Conservation (phyloP, 192 early-diverging fungal species). For the Coemansia sp. region DNA sequence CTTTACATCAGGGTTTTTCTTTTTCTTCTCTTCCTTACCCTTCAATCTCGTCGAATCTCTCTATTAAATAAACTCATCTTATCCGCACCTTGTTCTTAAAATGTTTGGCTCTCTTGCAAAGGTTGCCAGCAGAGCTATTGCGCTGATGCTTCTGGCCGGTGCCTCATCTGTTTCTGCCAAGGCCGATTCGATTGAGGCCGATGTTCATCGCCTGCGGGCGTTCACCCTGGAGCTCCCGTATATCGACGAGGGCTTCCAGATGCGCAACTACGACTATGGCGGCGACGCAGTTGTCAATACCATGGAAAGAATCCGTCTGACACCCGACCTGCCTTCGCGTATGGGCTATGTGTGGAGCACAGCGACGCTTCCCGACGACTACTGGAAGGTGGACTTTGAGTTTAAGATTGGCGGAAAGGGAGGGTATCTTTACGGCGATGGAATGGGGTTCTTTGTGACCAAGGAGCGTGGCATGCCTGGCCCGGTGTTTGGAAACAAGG, state of each 20-base stretch:
- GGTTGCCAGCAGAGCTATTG: slow-evolving; percentile 23
- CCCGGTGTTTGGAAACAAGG: slow-evolving; percentile 85
- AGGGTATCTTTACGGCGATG: slow-evolving; percentile 85
- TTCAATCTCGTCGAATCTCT: not conserved
- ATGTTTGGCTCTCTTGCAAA: slow-evolving; percentile 45
- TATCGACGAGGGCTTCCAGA: slow-evolving; percentile 72
- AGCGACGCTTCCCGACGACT: slow-evolving; percentile 31
- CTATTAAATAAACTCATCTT: not conserved
- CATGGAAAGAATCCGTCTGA: slow-evolving; percentile 82
- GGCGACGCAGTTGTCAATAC: slow-evolving; percentile 90
- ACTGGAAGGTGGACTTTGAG: slow-evolving; percentile 85
- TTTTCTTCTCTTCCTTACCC: not conserved
- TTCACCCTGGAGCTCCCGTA: slow-evolving; percentile 45
- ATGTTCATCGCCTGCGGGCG: slow-evolving; percentile 36
- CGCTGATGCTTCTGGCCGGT: slow-evolving; percentile 17
- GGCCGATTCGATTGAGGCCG: slow-evolving; percentile 33
- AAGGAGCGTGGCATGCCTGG: slow-evolving; percentile 68
- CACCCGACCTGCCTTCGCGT: slow-evolving; percentile 75
- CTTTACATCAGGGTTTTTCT: not conserved
- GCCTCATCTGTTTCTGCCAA: slow-evolving; percentile 14
- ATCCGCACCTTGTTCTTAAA: not conserved
- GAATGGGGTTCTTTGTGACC: slow-evolving; percentile 94
- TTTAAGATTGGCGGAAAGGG: slow-evolving; percentile 81
- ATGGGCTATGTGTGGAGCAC: slow-evolving; percentile 79
- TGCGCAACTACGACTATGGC: slow-evolving; percentile 94